Conservation (phyloP, 2,329 filamentous ascomycete genomes). For the Ophiostoma perfectum region DNA sequence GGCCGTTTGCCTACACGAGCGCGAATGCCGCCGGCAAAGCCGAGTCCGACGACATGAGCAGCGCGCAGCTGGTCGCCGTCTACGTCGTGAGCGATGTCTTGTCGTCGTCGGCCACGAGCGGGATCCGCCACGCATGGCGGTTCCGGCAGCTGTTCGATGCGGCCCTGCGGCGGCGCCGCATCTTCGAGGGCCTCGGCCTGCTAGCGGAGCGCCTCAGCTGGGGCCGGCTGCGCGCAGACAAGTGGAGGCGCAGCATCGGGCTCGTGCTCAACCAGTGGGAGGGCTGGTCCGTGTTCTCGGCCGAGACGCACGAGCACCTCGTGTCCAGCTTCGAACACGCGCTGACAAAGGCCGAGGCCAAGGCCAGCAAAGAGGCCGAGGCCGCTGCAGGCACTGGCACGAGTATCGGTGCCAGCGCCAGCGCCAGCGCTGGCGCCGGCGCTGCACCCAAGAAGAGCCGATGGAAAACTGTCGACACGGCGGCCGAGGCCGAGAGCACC, state of each 20-base stretch:
- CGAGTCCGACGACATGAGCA: constrained; percentile 55
- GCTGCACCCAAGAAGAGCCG: constrained; percentile 38
- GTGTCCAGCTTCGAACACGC: constrained; percentile 66
- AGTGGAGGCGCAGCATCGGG: constrained; percentile 73
- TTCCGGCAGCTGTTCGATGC: constrained; percentile 76
- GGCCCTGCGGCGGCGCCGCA: constrained; percentile 59
- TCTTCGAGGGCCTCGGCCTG: constrained; percentile 69
- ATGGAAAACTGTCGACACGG: constrained; percentile 49
- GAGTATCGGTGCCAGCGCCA: not conserved
- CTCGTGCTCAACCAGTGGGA: constrained; percentile 67
- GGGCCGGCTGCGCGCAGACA: constrained; percentile 76
- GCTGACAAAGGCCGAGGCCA: constrained; percentile 40
- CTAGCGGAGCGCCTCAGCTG: constrained; percentile 68
- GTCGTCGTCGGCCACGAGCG: constrained; percentile 68
- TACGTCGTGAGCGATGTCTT: constrained; percentile 76
- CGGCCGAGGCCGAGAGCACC: constrained; percentile 3
- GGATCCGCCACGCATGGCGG: constrained; percentile 78
- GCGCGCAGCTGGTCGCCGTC: constrained; percentile 70
- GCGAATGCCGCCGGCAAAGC: constrained; percentile 56
- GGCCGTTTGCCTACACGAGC: constrained; percentile 66
- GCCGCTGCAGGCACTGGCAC: too few species aligned
- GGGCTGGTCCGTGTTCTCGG: constrained; percentile 67
- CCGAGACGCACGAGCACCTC: constrained; percentile 66
- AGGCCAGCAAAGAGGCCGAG: constrained; percentile 28
- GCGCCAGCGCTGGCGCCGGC: constrained; percentile 26